Percentiles rank a stretch among this genome's conserved stretches.
phyloP scores from a whole-genome alignment of 257 asterid genomes.

The Solanum acaule region DNA sequence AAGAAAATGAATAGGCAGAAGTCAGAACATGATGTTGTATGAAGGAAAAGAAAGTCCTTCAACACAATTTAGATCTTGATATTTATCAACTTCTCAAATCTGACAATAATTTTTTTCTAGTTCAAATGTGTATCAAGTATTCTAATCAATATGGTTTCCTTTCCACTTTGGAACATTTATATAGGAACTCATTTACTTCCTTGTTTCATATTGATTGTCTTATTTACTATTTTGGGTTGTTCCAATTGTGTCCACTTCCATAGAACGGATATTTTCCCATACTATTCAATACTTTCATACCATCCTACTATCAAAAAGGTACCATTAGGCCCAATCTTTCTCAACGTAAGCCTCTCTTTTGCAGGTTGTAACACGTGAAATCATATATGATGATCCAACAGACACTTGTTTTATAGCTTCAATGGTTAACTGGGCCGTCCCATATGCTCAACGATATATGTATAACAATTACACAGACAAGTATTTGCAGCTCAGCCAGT shows the following conservation, averaged over 20 bases:
- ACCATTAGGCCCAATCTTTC: neutral
- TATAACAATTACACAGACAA: constrained; percentile 31
- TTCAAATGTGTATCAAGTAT: neutral
- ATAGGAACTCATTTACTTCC: neutral
- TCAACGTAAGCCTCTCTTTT: constrained; percentile 8
- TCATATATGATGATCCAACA: constrained; percentile 45
- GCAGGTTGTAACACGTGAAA: constrained; percentile 80
- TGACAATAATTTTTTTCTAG: neutral
- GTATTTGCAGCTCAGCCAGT: constrained; percentile 48
- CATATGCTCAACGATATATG: constrained; percentile 88
- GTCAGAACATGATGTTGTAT: neutral
- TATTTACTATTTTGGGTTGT: neutral
- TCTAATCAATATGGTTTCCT: neutral
- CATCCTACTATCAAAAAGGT: neutral
- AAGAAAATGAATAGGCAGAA: neutral
- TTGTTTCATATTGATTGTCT: neutral
- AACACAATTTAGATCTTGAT: neutral
- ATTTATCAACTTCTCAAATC: neutral
- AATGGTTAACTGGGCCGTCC: constrained; percentile 78
- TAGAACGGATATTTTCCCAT: neutral
- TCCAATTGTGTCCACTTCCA: neutral
- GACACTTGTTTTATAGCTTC: constrained; percentile 45
- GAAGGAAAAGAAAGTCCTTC: neutral
- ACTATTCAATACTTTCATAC: neutral
- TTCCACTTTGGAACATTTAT: neutral